Evolutionary conservation across 129 eudicot genomes (phyloP), one percentile per base, ranked within the genome.

Genomic region (Flaveria robusta): DNA sequence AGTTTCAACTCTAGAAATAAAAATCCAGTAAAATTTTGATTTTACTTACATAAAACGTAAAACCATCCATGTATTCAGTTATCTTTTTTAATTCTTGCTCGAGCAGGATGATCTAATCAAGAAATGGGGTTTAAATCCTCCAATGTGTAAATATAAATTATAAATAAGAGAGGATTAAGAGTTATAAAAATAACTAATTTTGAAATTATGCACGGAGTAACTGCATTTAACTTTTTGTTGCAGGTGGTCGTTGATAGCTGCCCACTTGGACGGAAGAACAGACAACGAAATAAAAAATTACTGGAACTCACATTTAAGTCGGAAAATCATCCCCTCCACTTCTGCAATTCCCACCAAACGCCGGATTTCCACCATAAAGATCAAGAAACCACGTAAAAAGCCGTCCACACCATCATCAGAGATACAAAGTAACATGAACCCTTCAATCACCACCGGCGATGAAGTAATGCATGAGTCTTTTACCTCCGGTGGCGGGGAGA

Each of bases 171-270:
- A 4, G 5, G 39, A 34, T 5, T 34, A 34, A 7, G 7, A 34
- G 39, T 5, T 34, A 34, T 34, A 34, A 34, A 34, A 49, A 0
- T 11, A 43, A 31, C n/a, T n/a, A n/a, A n/a, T n/a, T n/a, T n/a
- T n/a, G 10, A n/a, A 69, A 15, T 2, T n/a, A 39, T 27, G 34
- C 5, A 13, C 31, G 39, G 23, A 60, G 45, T 52, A 39, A 50
- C 67, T 7, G 67, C 68, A 66, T 29, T 67, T 77, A 51, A 51
- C n/a, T 23, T 74, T 20, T 9, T 8, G 2, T 69, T 68, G 43
- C 39, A 91, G 97, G 90, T 91, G 97, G 97, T 91, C 95, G 12
- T 65, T 85, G 49, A 91, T 91, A n/a, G 97, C 95, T 13, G 80
- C 77, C 27, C 82, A 88, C 59, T 76, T 91, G 63, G 79, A 95